phyloP scores from a whole-genome alignment of 2,329 filamentous ascomycete genomes.

The Trichoderma sp. region DNA sequence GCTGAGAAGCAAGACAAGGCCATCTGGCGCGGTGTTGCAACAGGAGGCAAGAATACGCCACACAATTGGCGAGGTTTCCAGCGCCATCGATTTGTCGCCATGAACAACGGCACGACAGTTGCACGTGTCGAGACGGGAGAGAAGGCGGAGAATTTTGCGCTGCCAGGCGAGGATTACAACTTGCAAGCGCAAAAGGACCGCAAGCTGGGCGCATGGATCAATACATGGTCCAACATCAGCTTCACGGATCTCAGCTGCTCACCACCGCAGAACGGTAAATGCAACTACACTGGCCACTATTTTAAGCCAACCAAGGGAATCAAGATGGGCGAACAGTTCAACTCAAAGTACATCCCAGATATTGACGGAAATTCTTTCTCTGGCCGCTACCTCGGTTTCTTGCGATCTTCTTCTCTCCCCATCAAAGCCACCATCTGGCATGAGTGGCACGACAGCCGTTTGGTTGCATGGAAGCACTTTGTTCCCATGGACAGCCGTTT shows the following conservation, averaged over 20 bases:
- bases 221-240: constrained; percentile 53
- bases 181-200: constrained; percentile 51
- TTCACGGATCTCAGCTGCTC: constrained; percentile 61
- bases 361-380: constrained; percentile 76
- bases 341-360: constrained; percentile 72
- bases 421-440: constrained; percentile 79
- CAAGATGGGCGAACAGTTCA: constrained; percentile 58
- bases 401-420: constrained; percentile 69
- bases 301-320: constrained; percentile 48
- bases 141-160: constrained; percentile 56
- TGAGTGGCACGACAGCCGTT: constrained; percentile 78
- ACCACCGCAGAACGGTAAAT: constrained; percentile 44
- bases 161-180: constrained; percentile 54
- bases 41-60: constrained; percentile 62
- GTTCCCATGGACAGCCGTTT: constrained; percentile 78
- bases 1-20: constrained; percentile 56
- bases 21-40: constrained; percentile 70
- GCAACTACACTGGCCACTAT: constrained; percentile 54
- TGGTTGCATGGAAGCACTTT: constrained; percentile 79
- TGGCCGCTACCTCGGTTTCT: constrained; percentile 69
- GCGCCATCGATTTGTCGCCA: constrained; percentile 73
- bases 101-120: constrained; percentile 70
- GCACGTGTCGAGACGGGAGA: constrained; percentile 51
- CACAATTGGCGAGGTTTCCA: constrained; percentile 74
- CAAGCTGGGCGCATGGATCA: constrained; percentile 55